Percentiles rank a stretch among this genome's conserved stretches.
Conservation (phyloP, 805 yeast species). For the Candida morakotiae region DNA sequence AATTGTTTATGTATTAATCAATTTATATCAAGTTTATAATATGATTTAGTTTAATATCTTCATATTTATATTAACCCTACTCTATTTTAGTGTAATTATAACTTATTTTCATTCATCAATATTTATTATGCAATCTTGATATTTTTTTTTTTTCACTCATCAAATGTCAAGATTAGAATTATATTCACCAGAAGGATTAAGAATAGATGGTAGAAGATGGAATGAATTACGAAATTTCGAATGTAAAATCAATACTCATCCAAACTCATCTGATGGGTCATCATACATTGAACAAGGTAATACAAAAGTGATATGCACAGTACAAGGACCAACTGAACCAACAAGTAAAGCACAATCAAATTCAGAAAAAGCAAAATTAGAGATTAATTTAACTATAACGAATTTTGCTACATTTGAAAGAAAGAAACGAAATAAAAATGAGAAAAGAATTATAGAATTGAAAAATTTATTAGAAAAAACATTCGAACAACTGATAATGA, state of each 20-base stretch:
- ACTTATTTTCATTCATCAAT: no score
- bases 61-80: no score
- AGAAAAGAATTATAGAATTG: slow-evolving; percentile 65
- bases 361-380: slow-evolving; percentile 51
- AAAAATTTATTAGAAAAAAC: slow-evolving; percentile 65
- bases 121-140: no score
- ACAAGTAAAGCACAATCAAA: slow-evolving; percentile 47
- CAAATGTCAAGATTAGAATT: slow-evolving; percentile 53
- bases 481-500: slow-evolving; percentile 68
- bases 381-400: slow-evolving; percentile 66
- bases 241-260: slow-evolving; percentile 83
- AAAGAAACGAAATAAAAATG: slow-evolving; percentile 63
- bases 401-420: slow-evolving; percentile 79
- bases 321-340: slow-evolving; percentile 91
- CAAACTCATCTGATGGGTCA: slow-evolving; percentile 86
- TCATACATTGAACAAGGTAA: slow-evolving; percentile 90
- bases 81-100: no score
- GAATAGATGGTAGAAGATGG: slow-evolving; percentile 93
- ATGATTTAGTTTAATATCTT: no score
- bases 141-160: slow-evolving; percentile 3
- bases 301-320: slow-evolving; percentile 79
- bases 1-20: slow-evolving; percentile 60
- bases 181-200: slow-evolving; percentile 91
- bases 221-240: slow-evolving; percentile 83
- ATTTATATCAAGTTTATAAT: slow-evolving; percentile 37